These are phyloP conservation scores for Prunus yedoensis DNA, from an alignment of 331 rosid genomes.

Conservation along the genomic window DNA sequence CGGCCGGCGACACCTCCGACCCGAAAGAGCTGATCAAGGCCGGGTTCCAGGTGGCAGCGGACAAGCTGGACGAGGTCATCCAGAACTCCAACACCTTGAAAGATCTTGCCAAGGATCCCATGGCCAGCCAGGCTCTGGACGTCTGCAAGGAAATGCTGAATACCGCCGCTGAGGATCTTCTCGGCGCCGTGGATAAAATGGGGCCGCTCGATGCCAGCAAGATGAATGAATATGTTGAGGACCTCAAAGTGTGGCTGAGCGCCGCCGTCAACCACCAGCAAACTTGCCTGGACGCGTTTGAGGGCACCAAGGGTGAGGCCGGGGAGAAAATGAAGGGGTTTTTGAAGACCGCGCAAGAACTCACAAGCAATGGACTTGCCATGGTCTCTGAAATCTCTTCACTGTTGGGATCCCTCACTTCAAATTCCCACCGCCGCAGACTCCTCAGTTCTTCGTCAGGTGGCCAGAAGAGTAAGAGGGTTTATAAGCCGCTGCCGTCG, in stretches of 20 bases:
- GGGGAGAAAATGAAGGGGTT: constrained; percentile 42
- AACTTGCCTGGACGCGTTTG: constrained; percentile 64
- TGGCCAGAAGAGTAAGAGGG: neutral
- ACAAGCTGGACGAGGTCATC: constrained; percentile 20
- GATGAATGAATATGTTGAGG: constrained; percentile 33
- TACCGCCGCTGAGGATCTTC: constrained; percentile 45
- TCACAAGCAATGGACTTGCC: constrained; percentile 61
- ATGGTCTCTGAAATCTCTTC: constrained; percentile 35
- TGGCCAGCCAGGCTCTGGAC: constrained; percentile 48
- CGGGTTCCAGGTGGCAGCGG: constrained; percentile 30
- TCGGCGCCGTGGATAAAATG: constrained; percentile 28
- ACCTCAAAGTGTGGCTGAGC: constrained; percentile 65
- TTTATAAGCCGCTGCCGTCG: neutral
- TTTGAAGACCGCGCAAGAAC: constrained; percentile 41
- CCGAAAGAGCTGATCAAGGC: constrained; percentile 46
- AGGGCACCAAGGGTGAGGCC: constrained; percentile 45
- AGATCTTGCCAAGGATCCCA: constrained; percentile 46
- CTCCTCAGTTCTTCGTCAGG: neutral
- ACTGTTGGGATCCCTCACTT: neutral
- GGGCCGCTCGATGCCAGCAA: constrained; percentile 32
- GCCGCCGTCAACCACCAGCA: constrained; percentile 50
- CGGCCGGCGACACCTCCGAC: constrained; percentile 23
- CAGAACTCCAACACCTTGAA: constrained; percentile 27
- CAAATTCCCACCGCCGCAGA: neutral
- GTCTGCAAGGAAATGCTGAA: constrained; percentile 51